These are phyloP conservation scores for Craterostigma plantagineum DNA, from an alignment of 257 asterid genomes.

Conservation along the genomic window DNA sequence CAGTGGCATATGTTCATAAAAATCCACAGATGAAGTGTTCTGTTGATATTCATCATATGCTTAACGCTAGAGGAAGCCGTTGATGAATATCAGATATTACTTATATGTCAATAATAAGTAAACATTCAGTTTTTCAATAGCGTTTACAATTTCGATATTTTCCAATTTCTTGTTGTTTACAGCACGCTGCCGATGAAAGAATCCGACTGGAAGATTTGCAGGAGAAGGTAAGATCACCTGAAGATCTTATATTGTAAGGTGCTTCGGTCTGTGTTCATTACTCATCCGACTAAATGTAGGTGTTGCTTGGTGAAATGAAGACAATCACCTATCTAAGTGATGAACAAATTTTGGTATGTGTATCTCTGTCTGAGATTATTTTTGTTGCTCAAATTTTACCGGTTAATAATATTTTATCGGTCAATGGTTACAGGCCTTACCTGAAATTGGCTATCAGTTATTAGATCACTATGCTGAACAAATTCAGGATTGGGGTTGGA, in stretches of 20 bases:
- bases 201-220: conserved; percentile 85
- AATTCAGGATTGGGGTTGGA: conserved; percentile 88
- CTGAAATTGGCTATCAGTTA: conserved; percentile 82
- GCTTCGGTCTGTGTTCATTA: conserved; percentile 7
- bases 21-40: neutral
- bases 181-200: conserved; percentile 99
- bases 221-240: conserved; percentile 33
- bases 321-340: conserved; percentile 47
- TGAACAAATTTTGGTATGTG: conserved; percentile 63
- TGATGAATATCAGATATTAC: too few relatives aligned
- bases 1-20: too few relatives aligned
- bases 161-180: conserved; percentile 21
- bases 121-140: too few relatives aligned
- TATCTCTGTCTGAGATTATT: conserved; percentile 7
- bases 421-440: conserved; percentile 40
- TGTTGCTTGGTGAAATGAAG: conserved; percentile 68
- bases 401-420: too few relatives aligned
- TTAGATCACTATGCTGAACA: conserved; percentile 66
- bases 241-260: conserved; percentile 7
- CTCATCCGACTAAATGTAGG: conserved; percentile 23
- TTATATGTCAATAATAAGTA: too few relatives aligned
- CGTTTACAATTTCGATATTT: neutral
- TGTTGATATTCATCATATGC: too few relatives aligned
- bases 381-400: conserved; percentile 6
- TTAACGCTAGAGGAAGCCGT: too few relatives aligned